Evolutionary conservation across 768 basidiomycete species (phyloP).

Genomic region (Suillus ampliporus): DNA sequence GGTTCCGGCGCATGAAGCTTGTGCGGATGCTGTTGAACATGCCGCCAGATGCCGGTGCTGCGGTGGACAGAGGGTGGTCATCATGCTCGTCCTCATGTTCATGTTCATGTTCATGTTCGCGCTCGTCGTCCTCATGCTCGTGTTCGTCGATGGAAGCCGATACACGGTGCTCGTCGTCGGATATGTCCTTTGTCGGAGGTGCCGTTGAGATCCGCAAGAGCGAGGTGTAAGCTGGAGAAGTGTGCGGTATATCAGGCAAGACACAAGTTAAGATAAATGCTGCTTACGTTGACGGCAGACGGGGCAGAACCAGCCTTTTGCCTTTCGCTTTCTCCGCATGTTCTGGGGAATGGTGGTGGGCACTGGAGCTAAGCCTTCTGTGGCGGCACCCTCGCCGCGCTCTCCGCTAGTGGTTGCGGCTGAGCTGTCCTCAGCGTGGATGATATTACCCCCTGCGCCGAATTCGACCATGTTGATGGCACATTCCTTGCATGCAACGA

Average conservation of each 20-base stretch:
- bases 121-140: constrained; percentile 21
- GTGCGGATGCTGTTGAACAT: constrained; percentile 34
- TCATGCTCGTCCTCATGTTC: constrained; percentile 12
- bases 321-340: constrained; percentile 83
- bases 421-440: constrained; percentile 53
- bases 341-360: constrained; percentile 39
- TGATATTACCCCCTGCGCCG: constrained; percentile 88
- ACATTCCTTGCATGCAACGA: constrained; percentile 95
- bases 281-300: constrained; percentile 92
- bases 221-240: constrained; percentile 78
- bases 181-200: constrained; percentile 53
- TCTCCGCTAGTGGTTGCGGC: constrained; percentile 31
- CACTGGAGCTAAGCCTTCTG: constrained; percentile 15
- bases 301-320: constrained; percentile 98
- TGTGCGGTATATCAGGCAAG: constrained; percentile 10
- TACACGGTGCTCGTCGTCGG: constrained; percentile 34
- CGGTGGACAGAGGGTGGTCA: constrained; percentile 19
- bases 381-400: constrained; percentile 27
- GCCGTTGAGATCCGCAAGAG: constrained; percentile 80
- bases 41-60: constrained; percentile 16
- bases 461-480: constrained; percentile 98
- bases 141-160: constrained; percentile 34
- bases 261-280: not conserved
- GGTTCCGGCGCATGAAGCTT: constrained; percentile 28
- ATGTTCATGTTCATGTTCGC: constrained; percentile 27